Base-by-base conservation (phyloP, 1,284 basidiomycete genomes). In the Papiliotrema fonsecae region DNA sequence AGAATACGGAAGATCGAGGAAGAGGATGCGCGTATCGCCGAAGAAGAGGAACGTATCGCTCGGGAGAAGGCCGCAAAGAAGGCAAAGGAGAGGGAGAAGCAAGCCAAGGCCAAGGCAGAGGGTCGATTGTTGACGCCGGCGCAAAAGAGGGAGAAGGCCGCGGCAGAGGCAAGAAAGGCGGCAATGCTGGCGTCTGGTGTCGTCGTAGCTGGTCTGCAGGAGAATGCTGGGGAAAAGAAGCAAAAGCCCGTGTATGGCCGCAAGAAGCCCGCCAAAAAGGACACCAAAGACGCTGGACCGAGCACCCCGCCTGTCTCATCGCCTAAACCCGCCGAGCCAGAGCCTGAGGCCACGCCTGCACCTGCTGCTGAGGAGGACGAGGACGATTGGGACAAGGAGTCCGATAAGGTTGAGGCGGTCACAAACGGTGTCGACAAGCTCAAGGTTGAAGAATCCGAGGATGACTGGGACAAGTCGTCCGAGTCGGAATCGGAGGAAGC, bases 91-190 rank as follows among this genome's bases (percentile, higher is more conserved):
- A 91, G 89, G 81, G 88, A 87, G 51, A 65, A 64, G 61, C 56
- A 47, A 45, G 62, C 57, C 37, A 92, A 92, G 73, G 83, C 87
- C 21, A 88, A 87, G 78, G 92, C 91, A 69, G 91, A 96, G 73
- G 92, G 92, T 28, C 82, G 86, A 47, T 76, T 91, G 27, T 79
- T 97, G 40, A 96, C 92, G 6, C 89, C 92, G 69, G 97, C 96
- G 75, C 93, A 98, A 72, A 97, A 93, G 75, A 88, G 90, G 64
- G 93, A 97, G 70, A 86, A 82, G 61, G 87, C 87, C 16, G 87
- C 86, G 52, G 93, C 92, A 7, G 93, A 97, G 72, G 82, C 89
- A 31, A 83, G 93, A 49, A 88, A 86, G 73, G 83, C 94, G 72
- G 94, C 94, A 3, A 80, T 98, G 50, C 79, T 98, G 44, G 83